Conservation (phyloP, 2,329 filamentous ascomycete species). For the Phyllosticta paracitricarpa region DNA sequence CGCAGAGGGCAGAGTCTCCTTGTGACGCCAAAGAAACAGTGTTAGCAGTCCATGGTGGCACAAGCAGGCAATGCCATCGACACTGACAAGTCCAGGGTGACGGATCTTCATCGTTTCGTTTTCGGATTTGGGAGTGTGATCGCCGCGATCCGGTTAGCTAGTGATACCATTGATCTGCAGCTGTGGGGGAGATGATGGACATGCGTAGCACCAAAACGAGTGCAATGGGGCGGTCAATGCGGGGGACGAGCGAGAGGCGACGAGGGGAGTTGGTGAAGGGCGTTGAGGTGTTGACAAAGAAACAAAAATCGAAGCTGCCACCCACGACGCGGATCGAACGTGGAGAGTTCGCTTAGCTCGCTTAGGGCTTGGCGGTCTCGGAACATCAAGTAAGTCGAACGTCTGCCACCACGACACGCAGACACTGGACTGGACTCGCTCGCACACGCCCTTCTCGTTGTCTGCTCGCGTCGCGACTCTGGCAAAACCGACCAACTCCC, state of each 20-base stretch:
- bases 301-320: not conserved
- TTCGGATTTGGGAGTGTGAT: not conserved
- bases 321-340: not conserved
- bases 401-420: not conserved
- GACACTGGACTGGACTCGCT: not conserved
- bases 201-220: not conserved
- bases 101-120: not conserved
- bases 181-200: not conserved
- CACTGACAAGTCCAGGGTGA: not conserved
- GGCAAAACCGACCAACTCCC: not conserved
- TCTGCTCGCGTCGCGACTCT: not conserved
- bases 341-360: not conserved
- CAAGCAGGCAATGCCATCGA: not conserved
- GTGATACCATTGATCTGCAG: not conserved
- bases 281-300: not conserved
- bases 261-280: not conserved
- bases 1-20: not conserved
- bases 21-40: not conserved
- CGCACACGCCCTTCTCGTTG: not conserved
- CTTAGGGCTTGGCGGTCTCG: not conserved
- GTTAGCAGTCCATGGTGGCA: not conserved
- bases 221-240: not conserved
- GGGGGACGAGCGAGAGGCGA: not conserved
- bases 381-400: not conserved
- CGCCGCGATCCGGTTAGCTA: not conserved